A percentile compares a stretch with the other conserved stretches of the same genome.
Conservation (phyloP, 2,329 filamentous ascomycete genomes). For the Rutstroemia sp. region DNA sequence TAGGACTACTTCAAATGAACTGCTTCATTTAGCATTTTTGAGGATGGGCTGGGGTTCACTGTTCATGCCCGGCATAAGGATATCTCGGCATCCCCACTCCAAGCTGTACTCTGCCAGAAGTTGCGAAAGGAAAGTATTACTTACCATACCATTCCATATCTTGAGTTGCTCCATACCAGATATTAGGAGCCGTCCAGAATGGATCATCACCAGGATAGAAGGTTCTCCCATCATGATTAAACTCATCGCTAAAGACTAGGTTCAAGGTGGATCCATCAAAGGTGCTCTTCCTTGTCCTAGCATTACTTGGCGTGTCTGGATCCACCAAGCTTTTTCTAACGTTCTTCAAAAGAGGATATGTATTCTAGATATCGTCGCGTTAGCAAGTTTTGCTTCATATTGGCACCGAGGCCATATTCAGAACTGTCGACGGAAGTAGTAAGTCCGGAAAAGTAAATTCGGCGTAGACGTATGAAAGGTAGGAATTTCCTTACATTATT, state of each 20-base stretch:
- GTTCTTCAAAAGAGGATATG: slow-evolving; percentile 40
- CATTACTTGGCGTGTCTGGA: slow-evolving; percentile 41
- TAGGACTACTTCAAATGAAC: not conserved
- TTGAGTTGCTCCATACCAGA: slow-evolving; percentile 48
- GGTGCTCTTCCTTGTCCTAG: slow-evolving; percentile 36
- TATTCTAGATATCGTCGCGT: slow-evolving; percentile 13
- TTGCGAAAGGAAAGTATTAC: not conserved
- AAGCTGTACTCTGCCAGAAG: too few relatives aligned
- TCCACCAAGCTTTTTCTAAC: slow-evolving; percentile 42
- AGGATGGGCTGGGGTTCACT: too few relatives aligned
- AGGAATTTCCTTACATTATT: slow-evolving; percentile 30
- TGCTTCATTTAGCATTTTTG: not conserved
- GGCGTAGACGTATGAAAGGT: not conserved
- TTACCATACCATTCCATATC: slow-evolving; percentile 33
- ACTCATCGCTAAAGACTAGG: slow-evolving; percentile 50
- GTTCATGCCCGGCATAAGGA: too few relatives aligned
- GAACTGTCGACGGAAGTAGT: not conserved
- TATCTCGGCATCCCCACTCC: not conserved
- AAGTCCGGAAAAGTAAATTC: not conserved
- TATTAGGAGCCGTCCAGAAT: slow-evolving; percentile 43
- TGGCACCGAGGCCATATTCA: not conserved
- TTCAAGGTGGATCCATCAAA: slow-evolving; percentile 38
- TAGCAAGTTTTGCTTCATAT: not conserved
- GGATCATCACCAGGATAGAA: slow-evolving; percentile 52
- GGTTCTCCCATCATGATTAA: slow-evolving; percentile 43